A percentile compares a stretch with the other conserved stretches of the same genome.
These are phyloP conservation scores for Apiospora kogelbergensis DNA, from an alignment of 2,329 filamentous ascomycete species.

Conservation along the genomic window DNA sequence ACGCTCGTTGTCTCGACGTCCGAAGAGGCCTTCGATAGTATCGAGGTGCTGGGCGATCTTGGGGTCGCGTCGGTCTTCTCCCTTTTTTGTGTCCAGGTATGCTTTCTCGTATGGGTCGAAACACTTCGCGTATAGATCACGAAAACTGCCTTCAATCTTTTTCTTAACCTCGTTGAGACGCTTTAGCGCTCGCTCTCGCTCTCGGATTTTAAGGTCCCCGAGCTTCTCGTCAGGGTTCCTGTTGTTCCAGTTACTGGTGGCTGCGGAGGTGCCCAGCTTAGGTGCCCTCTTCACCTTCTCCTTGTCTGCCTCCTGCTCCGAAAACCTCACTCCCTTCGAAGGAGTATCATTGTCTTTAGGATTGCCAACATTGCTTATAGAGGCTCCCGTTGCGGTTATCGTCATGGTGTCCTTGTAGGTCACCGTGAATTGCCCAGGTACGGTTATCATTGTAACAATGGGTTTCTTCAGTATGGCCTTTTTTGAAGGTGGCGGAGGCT, in stretches of 20 bases:
- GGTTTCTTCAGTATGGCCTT: background rate
- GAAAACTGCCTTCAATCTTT: background rate
- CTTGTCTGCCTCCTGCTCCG: background rate
- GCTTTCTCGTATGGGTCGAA: background rate
- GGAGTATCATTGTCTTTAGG: too few species aligned
- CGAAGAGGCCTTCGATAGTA: background rate
- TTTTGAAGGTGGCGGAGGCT: background rate
- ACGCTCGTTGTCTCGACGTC: background rate
- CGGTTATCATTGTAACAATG: too few species aligned
- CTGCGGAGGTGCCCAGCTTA: background rate
- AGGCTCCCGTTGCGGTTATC: too few species aligned
- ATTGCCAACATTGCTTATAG: too few species aligned
- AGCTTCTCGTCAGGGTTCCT: background rate
- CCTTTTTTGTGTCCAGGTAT: background rate
- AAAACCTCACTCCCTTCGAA: too few species aligned
- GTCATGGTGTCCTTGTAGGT: too few species aligned
- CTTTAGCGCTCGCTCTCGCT: background rate
- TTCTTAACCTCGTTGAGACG: background rate
- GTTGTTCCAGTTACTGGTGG: background rate
- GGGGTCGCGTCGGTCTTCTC: background rate
- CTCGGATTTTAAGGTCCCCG: background rate
- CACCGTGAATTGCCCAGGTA: too few species aligned
- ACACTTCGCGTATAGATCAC: background rate
- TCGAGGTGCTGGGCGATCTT: background rate
- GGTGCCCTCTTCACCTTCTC: background rate